These are phyloP conservation scores for Xylaria telfairii DNA, from an alignment of 495 filamentous ascomycete genomes.

Conservation along the genomic window DNA sequence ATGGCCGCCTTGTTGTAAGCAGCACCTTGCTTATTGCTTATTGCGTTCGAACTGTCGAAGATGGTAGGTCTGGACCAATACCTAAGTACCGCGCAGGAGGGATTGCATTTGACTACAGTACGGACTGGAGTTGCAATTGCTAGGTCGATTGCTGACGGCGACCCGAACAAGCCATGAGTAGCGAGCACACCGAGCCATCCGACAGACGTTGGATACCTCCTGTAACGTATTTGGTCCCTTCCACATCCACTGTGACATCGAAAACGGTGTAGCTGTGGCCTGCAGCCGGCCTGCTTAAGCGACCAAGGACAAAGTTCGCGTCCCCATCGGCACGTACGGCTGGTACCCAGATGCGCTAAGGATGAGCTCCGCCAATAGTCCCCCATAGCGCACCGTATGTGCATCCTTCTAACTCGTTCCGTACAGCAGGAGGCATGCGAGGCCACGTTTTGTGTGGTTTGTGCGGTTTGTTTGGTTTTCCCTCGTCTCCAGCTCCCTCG, in stretches of 20 bases:
- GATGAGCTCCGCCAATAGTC: constrained; percentile 11
- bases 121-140: neutral
- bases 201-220: neutral
- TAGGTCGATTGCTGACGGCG: neutral
- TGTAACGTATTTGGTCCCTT: neutral
- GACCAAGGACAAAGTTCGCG: neutral
- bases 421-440: neutral
- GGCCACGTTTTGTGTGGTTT: constrained; percentile 2
- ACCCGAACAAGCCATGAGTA: neutral
- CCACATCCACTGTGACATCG: neutral
- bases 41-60: neutral
- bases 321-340: neutral
- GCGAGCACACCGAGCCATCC: neutral
- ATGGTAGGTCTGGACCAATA: constrained; percentile 17
- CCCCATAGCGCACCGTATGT: neutral
- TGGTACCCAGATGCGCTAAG: neutral
- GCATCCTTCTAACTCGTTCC: neutral
- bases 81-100: neutral
- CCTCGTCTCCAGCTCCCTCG: neutral
- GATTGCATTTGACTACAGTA: neutral
- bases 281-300: neutral
- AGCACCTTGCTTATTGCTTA: neutral
- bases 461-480: neutral
- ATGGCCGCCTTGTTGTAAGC: neutral
- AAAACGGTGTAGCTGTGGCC: neutral